These are phyloP conservation scores for Paralagenidium karlingii DNA, from an alignment of 352 stramenopile species.

Conservation along the genomic window DNA sequence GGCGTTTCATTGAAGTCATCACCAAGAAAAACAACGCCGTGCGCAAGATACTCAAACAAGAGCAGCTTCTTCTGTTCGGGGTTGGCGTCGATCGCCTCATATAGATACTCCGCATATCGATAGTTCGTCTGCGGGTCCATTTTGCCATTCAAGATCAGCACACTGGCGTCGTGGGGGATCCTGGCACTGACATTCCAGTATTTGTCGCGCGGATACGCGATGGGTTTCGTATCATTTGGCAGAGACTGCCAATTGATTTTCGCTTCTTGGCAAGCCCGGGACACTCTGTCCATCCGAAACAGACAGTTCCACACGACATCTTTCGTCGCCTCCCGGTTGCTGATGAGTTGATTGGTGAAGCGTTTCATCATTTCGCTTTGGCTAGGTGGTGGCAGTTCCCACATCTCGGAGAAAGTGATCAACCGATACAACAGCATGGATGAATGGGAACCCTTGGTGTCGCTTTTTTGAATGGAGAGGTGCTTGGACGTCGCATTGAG, in stretches of 20 bases:
- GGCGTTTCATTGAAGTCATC: too few species aligned
- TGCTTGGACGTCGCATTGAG: slow-evolving; percentile 6
- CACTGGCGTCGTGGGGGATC: slow-evolving; percentile 20
- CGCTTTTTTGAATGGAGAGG: too few species aligned
- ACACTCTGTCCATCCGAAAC: slow-evolving; percentile 34
- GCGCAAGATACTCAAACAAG: slow-evolving; percentile 16
- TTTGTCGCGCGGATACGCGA: background rate
- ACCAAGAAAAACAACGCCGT: slow-evolving; percentile 36
- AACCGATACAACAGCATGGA: slow-evolving; percentile 42
- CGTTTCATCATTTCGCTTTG: slow-evolving; percentile 21
- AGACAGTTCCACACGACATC: slow-evolving; percentile 21
- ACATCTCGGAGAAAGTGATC: slow-evolving; percentile 69
- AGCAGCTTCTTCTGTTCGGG: slow-evolving; percentile 52
- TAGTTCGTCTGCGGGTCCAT: slow-evolving; percentile 24
- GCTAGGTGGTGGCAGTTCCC: slow-evolving; percentile 37
- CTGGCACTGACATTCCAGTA: slow-evolving; percentile 20
- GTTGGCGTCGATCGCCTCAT: slow-evolving; percentile 18
- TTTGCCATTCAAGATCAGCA: slow-evolving; percentile 35
- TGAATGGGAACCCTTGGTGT: slow-evolving; percentile 5
- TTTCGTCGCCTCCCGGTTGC: too few species aligned
- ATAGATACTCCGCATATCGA: background rate
- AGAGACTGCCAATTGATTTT: slow-evolving; percentile 42
- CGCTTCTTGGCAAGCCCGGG: too few species aligned
- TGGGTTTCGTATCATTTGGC: background rate
- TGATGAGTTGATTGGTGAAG: slow-evolving; percentile 35